Conservation (phyloP, 345 rosid genomes). For the Adansonia digitata region DNA sequence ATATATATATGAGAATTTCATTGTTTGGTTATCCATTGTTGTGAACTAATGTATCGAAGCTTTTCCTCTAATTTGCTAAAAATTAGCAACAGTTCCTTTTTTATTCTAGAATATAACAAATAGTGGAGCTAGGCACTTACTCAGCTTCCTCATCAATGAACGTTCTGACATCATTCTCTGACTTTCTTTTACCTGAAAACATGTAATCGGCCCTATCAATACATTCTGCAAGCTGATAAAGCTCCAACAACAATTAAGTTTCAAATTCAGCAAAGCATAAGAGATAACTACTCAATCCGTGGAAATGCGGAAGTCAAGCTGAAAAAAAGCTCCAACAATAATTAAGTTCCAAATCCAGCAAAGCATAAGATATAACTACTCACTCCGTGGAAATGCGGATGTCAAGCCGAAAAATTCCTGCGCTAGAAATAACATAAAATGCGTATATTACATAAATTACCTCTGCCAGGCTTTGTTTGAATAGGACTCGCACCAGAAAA, state of each 20-base stretch:
- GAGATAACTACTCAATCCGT: background rate
- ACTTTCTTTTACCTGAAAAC: constrained; percentile 55
- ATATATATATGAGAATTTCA: background rate
- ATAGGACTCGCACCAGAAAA: constrained; percentile 22
- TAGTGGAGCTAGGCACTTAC: constrained; percentile 40
- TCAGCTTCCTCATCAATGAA: constrained; percentile 87
- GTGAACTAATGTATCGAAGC: background rate
- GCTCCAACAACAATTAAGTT: background rate
- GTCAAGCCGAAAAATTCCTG: background rate
- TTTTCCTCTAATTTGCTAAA: background rate
- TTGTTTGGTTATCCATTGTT: too few relatives aligned
- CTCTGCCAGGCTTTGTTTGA: constrained; percentile 33
- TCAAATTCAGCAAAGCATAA: constrained; percentile 3
- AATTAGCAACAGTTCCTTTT: background rate
- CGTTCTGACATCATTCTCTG: constrained; percentile 28
- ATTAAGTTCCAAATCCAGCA: constrained; percentile 4
- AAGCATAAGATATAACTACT: background rate
- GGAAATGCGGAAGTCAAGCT: background rate
- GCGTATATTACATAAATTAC: constrained; percentile 23
- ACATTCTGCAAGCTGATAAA: background rate
- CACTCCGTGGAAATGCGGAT: background rate
- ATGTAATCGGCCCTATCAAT: constrained; percentile 15
- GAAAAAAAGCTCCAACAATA: background rate
- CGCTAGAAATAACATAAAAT: background rate
- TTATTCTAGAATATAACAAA: background rate